Evolutionary conservation across 306 rosid species (phyloP), one percentile per base, ranked within the genome.

Genomic region (Betula pendula): DNA sequence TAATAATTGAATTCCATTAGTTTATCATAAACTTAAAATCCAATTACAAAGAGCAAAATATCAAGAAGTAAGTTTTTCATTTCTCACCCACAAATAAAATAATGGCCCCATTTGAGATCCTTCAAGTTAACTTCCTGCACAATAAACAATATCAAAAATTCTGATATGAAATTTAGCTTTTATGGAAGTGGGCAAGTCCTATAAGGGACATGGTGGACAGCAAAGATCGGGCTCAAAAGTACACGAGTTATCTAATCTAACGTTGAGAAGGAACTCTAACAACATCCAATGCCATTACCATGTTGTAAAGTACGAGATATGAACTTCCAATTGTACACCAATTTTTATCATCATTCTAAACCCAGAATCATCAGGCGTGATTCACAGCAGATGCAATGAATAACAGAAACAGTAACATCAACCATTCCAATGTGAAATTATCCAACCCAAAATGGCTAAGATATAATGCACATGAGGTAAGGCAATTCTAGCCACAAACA

Each of bases 51-150:
- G 72, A 24, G 40, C 1, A 49, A 48, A 72, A 75, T 51, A 5
- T 2, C 29, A 45, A 48, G 31, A 75, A 72, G 72, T 66, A 68
- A 16, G 59, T 68, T 55, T 47, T 33, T 82, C 29, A 52, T 38
- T 74, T 72, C 97, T 87, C 80, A 95, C 99, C 93, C 99, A 73
- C 99, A 95, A 65, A 95, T 86, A 83, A 95, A 95, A 82, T 95
- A 95, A 83, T 95, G 97, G 8, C 97, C 99, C 99, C 99, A 95
- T 80, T 83, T 91, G 87, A 91, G 99, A 81, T 95, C 74, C 84
- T 88, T 92, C 96, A 95, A 82, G 83, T 95, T 93, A 49, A 95
- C 82, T 87, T 89, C 94, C 99, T 95, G 82, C 73, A 51, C 48
- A 31, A 51, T 65, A 52, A 75, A 56, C 67, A 74, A 51, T 25